Base-by-base conservation (phyloP, 306 rosid species). In the Pterocarpus macrocarpus region DNA sequence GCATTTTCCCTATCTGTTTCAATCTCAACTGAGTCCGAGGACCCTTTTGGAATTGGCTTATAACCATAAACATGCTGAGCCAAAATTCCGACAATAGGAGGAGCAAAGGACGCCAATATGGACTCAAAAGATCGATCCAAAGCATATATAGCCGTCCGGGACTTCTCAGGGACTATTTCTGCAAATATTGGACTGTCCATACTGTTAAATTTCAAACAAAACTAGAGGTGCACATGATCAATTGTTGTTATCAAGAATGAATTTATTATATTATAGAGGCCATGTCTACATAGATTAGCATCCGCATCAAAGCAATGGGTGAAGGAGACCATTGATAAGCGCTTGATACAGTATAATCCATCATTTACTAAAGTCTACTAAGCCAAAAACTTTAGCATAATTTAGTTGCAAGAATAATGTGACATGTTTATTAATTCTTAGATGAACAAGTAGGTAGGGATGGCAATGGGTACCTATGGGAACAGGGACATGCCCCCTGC, bases 151-250 rank as follows among this genome's bases (percentile, higher is more conserved):
- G 89, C 85, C 0, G 97, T 90, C 2, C 98, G 89, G 1, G 97
- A 94, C 85, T 79, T 92, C 88, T 94, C 92, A 30, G 95, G 94
- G 30, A 94, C 97, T 77, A 92, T 92, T 87, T 94, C 97, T 85
- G 98, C 98, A 91, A 94, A 94, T 90, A 94, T 94, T 67, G 97
- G 98, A 84, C 98, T 92, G 93, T 70, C 68, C 71, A 87, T 65
- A 78, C 8, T 33, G 28, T 86, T 39, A 69, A 43, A 41, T 53
- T 64, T 69, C 71, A 70, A 66, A 59, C 32, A 74, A 71, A 69
- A 69, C 39, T 11, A 70, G 30, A n/a, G 1, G 2, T 69, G 45
- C 53, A 63, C 39, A 44, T 45, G 33, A 56, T 57, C 69, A n/a
- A 43, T n/a, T 13, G 15, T 55, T n/a, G 2, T 12, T 33, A 71